Conservation (phyloP, 495 filamentous ascomycete species). For the Immersiella caudata region DNA sequence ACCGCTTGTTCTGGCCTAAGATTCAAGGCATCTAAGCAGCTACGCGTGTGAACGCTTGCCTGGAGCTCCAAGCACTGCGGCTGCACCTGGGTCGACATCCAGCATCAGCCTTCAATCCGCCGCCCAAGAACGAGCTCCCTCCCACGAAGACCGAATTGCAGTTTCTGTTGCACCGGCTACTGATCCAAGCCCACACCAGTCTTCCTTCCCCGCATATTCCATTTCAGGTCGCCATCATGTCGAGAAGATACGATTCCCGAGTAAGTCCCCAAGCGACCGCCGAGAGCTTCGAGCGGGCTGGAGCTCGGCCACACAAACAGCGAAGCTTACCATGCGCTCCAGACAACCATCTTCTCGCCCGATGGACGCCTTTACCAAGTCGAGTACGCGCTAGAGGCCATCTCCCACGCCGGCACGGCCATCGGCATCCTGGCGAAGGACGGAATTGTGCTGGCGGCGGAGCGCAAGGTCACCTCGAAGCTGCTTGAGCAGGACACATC, state of each 20-base stretch:
- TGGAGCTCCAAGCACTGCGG: slow-evolving; percentile 36
- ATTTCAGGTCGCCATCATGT: slow-evolving; percentile 62
- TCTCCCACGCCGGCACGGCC: slow-evolving; percentile 96
- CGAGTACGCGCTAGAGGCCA: slow-evolving; percentile 98
- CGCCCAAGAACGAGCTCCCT: slow-evolving; percentile 4
- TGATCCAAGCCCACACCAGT: slow-evolving; percentile 6
- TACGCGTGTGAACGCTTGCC: slow-evolving; percentile 47
- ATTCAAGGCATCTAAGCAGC: slow-evolving; percentile 32
- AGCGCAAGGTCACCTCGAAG: slow-evolving; percentile 99
- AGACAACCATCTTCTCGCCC: slow-evolving; percentile 99
- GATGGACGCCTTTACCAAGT: slow-evolving; percentile 98
- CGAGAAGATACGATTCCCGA: slow-evolving; percentile 96
- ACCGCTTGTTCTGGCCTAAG: slow-evolving; percentile 4
- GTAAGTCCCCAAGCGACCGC: slow-evolving; percentile 54
- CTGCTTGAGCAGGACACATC: slow-evolving; percentile 98
- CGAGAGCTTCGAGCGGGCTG: slow-evolving; percentile 12
- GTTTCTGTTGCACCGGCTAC: neutral
- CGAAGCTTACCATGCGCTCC: slow-evolving; percentile 41
- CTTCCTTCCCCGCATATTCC: neutral
- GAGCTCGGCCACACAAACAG: slow-evolving; percentile 17
- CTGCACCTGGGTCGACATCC: slow-evolving; percentile 12
- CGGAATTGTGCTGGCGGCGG: slow-evolving; percentile 97
- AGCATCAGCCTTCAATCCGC: slow-evolving; percentile 28
- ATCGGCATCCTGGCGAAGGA: slow-evolving; percentile 95
- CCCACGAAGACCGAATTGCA: slow-evolving; percentile 7